Conservation (phyloP, 441 rosid species). For the Populus hybrid region DNA sequence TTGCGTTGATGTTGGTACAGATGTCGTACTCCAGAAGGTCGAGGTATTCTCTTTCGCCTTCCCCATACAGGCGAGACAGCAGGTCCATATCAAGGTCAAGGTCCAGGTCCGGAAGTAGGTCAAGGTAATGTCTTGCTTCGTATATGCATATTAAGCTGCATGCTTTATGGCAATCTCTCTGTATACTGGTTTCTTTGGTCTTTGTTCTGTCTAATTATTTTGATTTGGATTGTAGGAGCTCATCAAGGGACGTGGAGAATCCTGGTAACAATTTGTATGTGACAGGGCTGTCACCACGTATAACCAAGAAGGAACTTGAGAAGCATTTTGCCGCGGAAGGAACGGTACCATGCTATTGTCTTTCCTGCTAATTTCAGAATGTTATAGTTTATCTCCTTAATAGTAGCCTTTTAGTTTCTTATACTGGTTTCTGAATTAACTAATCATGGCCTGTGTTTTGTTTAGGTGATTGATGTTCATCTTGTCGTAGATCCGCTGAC, state of each 20-base stretch:
- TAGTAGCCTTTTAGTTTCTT: too few species aligned
- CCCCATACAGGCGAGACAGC: conserved; percentile 45
- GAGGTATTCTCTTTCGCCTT: conserved; percentile 49
- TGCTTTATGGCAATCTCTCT: neutral
- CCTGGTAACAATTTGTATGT: conserved; percentile 94
- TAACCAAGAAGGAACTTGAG: conserved; percentile 71
- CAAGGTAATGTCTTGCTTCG: conserved; percentile 21
- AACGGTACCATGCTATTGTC: conserved; percentile 28
- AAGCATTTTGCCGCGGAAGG: conserved; percentile 74
- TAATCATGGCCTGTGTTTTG: neutral
- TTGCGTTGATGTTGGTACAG: conserved; percentile 22
- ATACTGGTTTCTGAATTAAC: neutral
- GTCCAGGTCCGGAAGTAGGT: conserved; percentile 6
- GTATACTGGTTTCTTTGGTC: neutral
- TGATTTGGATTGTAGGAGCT: conserved; percentile 44
- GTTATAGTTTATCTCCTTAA: too few species aligned
- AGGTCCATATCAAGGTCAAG: conserved; percentile 49
- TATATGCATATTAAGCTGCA: neutral
- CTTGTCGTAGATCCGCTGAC: conserved; percentile 94
- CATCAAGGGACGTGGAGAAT: conserved; percentile 63
- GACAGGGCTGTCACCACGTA: conserved; percentile 77
- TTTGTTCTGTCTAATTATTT: neutral
- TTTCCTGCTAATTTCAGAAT: neutral
- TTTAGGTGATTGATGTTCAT: conserved; percentile 80
- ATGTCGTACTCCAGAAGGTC: conserved; percentile 76